These are phyloP conservation scores for Fusarium paranaense DNA, from an alignment of 2,329 filamentous ascomycete species.

Conservation along the genomic window DNA sequence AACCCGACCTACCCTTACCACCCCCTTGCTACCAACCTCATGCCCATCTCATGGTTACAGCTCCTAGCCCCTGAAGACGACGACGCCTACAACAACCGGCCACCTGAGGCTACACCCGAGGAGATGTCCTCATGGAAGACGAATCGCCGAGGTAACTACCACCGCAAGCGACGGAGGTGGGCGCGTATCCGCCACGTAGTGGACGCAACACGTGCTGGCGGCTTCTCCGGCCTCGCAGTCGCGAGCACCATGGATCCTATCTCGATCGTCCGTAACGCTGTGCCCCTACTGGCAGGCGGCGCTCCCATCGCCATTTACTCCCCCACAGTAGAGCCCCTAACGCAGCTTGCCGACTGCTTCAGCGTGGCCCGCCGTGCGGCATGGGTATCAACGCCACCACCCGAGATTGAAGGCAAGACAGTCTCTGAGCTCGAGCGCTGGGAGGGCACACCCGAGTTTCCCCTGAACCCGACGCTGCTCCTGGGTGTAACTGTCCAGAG, in stretches of 20 bases:
- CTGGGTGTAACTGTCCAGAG: slow-evolving; percentile 85
- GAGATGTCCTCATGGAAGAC: slow-evolving; percentile 79
- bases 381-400: slow-evolving; percentile 69
- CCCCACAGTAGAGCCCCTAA: slow-evolving; percentile 82
- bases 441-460: slow-evolving; percentile 79
- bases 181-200: slow-evolving; percentile 78
- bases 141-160: slow-evolving; percentile 85
- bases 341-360: slow-evolving; percentile 84
- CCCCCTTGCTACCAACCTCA: slow-evolving; percentile 84
- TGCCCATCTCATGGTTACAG: slow-evolving; percentile 91
- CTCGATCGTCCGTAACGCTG: slow-evolving; percentile 77
- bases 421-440: slow-evolving; percentile 65
- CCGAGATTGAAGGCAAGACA: slow-evolving; percentile 58
- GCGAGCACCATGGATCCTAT: slow-evolving; percentile 85
- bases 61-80: slow-evolving; percentile 83
- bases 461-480: slow-evolving; percentile 86
- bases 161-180: slow-evolving; percentile 89
- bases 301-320: slow-evolving; percentile 89
- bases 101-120: slow-evolving; percentile 68
- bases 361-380: slow-evolving; percentile 82
- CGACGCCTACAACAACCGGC: slow-evolving; percentile 75
- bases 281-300: slow-evolving; percentile 86
- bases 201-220: slow-evolving; percentile 78
- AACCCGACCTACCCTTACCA: slow-evolving; percentile 71
- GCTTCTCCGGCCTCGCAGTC: slow-evolving; percentile 85